Evolutionary conservation across 441 rosid genomes (phyloP).

Genomic region (Populus trichocarpa): DNA sequence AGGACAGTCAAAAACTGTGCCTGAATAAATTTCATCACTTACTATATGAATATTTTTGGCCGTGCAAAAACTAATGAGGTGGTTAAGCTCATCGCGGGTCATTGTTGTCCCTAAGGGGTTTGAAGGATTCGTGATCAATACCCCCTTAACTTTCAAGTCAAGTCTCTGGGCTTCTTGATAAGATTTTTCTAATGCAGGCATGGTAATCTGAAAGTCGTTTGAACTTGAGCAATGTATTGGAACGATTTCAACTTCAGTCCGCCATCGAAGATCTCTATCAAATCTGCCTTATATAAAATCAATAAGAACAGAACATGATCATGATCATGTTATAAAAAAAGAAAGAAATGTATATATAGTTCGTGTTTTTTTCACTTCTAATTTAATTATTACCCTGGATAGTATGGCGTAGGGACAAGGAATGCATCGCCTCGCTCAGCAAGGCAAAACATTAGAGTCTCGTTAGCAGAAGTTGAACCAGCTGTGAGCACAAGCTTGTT

Average conservation of each 20-base stretch:
- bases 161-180: conserved; percentile 54
- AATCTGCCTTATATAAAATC: conserved; percentile 46
- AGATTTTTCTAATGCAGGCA: conserved; percentile 59
- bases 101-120: conserved; percentile 85
- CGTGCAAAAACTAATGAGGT: conserved; percentile 53
- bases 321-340: not conserved
- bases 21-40: conserved; percentile 89
- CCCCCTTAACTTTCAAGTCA: conserved; percentile 67
- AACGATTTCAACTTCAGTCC: conserved; percentile 81
- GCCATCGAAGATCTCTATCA: conserved; percentile 95
- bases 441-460: conserved; percentile 82
- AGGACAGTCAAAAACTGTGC: conserved; percentile 74
- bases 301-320: conserved; percentile 12
- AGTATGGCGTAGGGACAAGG: conserved; percentile 90
- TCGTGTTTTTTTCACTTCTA: not conserved
- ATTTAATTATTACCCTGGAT: conserved; percentile 69
- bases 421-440: conserved; percentile 83
- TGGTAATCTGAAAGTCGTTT: conserved; percentile 72
- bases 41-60: conserved; percentile 70
- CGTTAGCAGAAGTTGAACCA: conserved; percentile 94
- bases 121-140: conserved; percentile 85
- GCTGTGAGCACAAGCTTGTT: conserved; percentile 74
- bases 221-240: conserved; percentile 79
- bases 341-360: not conserved
- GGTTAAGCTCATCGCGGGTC: conserved; percentile 59